Conservation (phyloP, 768 basidiomycete genomes). For the Trichaptum fuscoviolaceum region DNA sequence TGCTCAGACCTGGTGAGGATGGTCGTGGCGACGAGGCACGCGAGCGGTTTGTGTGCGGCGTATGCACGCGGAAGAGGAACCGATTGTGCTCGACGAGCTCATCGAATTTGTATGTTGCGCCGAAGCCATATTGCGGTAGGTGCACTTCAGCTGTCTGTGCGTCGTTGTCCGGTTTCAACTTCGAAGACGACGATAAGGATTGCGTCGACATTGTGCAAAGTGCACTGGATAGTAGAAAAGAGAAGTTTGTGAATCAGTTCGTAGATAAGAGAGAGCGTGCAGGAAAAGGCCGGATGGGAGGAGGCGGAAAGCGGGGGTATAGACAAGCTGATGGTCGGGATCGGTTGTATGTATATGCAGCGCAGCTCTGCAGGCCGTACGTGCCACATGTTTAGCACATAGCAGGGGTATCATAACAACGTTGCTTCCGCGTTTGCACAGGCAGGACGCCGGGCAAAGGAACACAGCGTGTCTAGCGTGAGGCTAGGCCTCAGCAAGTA, state of each 20-base stretch:
- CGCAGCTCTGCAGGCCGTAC: background rate
- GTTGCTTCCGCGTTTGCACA: background rate
- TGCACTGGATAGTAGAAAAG: background rate
- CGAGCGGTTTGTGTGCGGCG: constrained; percentile 50
- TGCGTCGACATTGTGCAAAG: background rate
- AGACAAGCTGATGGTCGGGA: background rate
- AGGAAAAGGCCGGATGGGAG: background rate
- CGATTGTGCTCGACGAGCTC: constrained; percentile 57
- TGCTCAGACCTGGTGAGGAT: constrained; percentile 19
- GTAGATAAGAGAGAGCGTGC: background rate
- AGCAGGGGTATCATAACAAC: background rate
- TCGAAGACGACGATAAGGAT: background rate
- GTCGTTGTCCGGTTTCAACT: background rate
- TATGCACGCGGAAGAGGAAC: constrained; percentile 78
- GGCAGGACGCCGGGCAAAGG: background rate
- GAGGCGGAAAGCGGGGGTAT: background rate
- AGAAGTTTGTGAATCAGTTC: background rate
- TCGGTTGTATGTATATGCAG: background rate
- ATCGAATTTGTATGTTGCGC: constrained; percentile 56
- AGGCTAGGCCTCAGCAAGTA: background rate
- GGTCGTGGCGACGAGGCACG: constrained; percentile 48
- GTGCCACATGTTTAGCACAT: background rate
- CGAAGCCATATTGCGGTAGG: constrained; percentile 73
- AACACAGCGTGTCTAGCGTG: background rate
- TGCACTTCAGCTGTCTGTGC: background rate